phyloP scores from a whole-genome alignment of 2,329 filamentous ascomycete genomes.

The Tolypocladium ophioglossoides region DNA sequence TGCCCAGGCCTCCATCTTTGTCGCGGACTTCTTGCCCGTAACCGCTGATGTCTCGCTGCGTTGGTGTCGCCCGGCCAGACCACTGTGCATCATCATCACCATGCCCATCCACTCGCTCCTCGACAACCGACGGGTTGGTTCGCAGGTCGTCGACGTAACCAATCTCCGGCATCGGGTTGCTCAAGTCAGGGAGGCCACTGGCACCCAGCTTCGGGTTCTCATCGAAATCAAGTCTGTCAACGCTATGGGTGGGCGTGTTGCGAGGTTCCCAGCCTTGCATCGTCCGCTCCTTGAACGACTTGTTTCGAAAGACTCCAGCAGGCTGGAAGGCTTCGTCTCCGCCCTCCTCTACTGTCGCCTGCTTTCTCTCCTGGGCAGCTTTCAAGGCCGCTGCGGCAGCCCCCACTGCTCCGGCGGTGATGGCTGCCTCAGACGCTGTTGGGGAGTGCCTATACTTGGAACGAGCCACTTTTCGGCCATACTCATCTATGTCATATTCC shows the following conservation, averaged over 20 bases:
- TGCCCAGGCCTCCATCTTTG: constrained; percentile 25
- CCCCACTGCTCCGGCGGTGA: constrained; percentile 44
- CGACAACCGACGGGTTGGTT: constrained; percentile 77
- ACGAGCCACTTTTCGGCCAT: constrained; percentile 43
- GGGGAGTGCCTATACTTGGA: constrained; percentile 37
- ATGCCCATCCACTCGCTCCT: constrained; percentile 56
- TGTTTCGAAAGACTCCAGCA: constrained; percentile 46
- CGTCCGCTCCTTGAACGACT: constrained; percentile 57
- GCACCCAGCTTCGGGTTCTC: constrained; percentile 50
- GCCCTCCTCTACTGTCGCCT: constrained; percentile 22
- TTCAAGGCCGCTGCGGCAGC: constrained; percentile 41
- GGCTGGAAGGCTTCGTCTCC: constrained; percentile 29
- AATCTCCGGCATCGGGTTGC: constrained; percentile 68
- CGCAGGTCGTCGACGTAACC: constrained; percentile 59
- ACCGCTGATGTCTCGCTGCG: constrained; percentile 16
- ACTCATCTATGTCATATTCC: constrained; percentile 48
- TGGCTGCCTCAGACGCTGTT: constrained; percentile 45
- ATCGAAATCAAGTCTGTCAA: constrained; percentile 45
- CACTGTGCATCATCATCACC: constrained; percentile 31
- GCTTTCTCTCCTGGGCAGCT: constrained; percentile 36
- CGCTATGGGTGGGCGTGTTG: constrained; percentile 46
- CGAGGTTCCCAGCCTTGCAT: constrained; percentile 40
- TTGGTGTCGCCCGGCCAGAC: constrained; percentile 45
- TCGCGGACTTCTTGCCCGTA: constrained; percentile 22
- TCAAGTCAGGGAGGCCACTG: constrained; percentile 56